phyloP scores from a whole-genome alignment of 306 rosid genomes.

The Geum urbanum region DNA sequence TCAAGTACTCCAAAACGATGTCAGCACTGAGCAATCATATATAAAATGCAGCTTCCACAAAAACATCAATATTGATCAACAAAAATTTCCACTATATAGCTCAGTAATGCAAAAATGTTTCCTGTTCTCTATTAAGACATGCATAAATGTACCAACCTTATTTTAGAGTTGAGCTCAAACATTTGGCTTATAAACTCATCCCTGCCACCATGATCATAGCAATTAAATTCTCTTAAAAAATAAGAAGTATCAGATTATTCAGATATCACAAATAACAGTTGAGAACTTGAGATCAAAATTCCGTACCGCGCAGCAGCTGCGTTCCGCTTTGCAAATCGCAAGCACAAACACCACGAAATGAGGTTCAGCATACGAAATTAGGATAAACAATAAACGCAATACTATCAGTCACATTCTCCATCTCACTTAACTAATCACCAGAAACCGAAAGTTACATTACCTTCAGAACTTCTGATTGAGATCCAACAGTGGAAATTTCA shows the following conservation, averaged over 20 bases:
- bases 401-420: background rate
- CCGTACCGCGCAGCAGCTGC: conserved; percentile 48
- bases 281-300: background rate
- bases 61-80: background rate
- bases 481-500: conserved; percentile 46
- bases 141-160: conserved; percentile 45
- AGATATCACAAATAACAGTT: conserved; percentile 9
- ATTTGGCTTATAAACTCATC: conserved; percentile 48
- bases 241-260: background rate
- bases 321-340: conserved; percentile 39
- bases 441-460: conserved; percentile 25
- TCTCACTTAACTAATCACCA: background rate
- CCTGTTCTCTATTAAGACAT: background rate
- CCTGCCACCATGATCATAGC: conserved; percentile 32
- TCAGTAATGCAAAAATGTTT: background rate
- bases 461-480: conserved; percentile 64
- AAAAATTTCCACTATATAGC: background rate
- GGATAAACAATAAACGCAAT: conserved; percentile 10
- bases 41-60: too few species aligned
- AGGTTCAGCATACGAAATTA: background rate
- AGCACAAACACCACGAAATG: conserved; percentile 22
- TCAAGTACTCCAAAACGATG: too few species aligned
- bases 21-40: too few species aligned
- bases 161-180: conserved; percentile 54
- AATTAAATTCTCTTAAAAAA: background rate